Conservation (phyloP, 1,139 yeast genomes). For the Diutina catenulata region DNA sequence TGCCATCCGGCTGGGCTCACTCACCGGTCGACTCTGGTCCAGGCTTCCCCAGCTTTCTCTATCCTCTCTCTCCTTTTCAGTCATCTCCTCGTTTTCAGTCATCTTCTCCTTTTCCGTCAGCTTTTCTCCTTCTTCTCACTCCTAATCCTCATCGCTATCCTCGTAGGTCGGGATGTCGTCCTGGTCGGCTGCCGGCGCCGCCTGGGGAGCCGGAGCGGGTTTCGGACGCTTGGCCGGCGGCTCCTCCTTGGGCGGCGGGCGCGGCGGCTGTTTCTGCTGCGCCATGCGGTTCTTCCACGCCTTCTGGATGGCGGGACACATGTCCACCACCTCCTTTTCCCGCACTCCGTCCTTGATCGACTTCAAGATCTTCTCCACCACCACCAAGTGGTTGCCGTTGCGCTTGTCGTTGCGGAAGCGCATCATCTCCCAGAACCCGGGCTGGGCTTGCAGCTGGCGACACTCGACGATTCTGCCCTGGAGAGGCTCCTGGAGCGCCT, state of each 20-base stretch:
- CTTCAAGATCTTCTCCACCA: constrained; percentile 69
- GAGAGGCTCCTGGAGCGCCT: constrained; percentile 62
- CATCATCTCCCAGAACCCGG: constrained; percentile 68
- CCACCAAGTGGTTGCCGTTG: constrained; percentile 74
- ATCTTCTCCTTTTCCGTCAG: no score
- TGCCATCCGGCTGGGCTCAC: no score
- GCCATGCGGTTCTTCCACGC: constrained; percentile 18
- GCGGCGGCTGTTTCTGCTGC: constrained; percentile 7
- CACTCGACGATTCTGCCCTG: constrained; percentile 91
- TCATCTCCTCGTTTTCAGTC: no score
- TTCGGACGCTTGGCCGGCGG: constrained; percentile 7
- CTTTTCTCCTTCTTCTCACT: no score
- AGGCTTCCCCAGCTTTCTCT: no score
- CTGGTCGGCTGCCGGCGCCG: constrained; percentile 10
- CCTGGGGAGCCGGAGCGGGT: constrained; percentile 7
- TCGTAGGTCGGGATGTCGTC: constrained; percentile 31
- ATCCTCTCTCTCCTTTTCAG: no score
- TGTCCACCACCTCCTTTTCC: constrained; percentile 55
- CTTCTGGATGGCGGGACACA: constrained; percentile 23
- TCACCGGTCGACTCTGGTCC: no score
- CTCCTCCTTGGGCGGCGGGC: constrained; percentile 8
- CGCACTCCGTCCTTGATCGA: constrained; percentile 82
- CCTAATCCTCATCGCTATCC: constrained; percentile 26
- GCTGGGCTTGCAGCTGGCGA: constrained; percentile 36
- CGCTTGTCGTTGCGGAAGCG: constrained; percentile 89